A percentile compares a stretch with the other conserved stretches of the same genome.
Evolutionary conservation across 768 basidiomycete genomes (phyloP).

Genomic region (Phanerodontia chrysosporium): DNA sequence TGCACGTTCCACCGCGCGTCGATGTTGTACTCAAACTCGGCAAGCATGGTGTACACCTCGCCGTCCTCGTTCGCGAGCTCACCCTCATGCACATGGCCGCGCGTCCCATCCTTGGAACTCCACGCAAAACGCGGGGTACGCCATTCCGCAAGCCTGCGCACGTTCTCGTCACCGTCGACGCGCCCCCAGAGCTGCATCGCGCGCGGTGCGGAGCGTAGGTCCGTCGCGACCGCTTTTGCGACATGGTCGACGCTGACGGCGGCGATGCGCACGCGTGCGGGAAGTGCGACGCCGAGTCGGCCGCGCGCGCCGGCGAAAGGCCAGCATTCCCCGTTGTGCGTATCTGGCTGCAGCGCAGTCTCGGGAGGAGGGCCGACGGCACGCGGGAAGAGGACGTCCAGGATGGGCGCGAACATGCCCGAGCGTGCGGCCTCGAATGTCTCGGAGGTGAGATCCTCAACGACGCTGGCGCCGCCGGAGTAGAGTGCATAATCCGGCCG

Average conservation of each 20-base stretch:
- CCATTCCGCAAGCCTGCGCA: constrained; percentile 59
- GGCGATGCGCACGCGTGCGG: constrained; percentile 49
- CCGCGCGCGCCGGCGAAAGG: constrained; percentile 81
- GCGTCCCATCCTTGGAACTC: constrained; percentile 53
- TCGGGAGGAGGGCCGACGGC: constrained; percentile 78
- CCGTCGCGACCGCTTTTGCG: constrained; percentile 74
- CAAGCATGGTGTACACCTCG: constrained; percentile 37
- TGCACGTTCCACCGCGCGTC: constrained; percentile 39
- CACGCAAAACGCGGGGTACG: no score
- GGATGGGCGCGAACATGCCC: no score
- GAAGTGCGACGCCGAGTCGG: constrained; percentile 79
- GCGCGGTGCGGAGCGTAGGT: constrained; percentile 75
- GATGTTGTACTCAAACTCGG: constrained; percentile 44
- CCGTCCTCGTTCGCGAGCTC: constrained; percentile 10
- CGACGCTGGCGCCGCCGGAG: constrained; percentile 74
- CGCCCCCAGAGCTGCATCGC: constrained; percentile 91
- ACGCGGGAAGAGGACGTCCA: constrained; percentile 59
- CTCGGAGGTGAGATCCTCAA: constrained; percentile 77
- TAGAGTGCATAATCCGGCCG: constrained; percentile 83
- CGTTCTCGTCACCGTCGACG: constrained; percentile 74
- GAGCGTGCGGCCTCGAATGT: constrained; percentile 70
- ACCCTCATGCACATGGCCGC: constrained; percentile 26
- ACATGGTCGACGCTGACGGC: constrained; percentile 88
- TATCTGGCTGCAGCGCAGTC: constrained; percentile 83
- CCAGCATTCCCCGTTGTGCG: constrained; percentile 87